Conservation (phyloP, 768 basidiomycete genomes). For the Cubamyces sp. region DNA sequence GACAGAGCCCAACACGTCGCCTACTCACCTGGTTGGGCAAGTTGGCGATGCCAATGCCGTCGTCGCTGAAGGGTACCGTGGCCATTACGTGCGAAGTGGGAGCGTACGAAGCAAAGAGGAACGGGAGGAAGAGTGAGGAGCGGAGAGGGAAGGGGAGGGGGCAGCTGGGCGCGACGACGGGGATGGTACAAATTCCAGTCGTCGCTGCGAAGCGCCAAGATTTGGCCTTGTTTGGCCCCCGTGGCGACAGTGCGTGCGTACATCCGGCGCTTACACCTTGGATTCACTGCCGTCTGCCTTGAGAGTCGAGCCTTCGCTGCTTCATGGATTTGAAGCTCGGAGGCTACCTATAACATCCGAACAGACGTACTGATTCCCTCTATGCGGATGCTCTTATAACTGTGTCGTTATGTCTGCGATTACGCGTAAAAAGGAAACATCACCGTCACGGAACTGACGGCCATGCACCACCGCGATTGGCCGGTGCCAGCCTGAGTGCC, state of each 20-base stretch:
- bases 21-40: slow-evolving; percentile 91
- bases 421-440: background rate
- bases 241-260: slow-evolving; percentile 20
- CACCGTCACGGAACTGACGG: too few species aligned
- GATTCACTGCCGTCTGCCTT: background rate
- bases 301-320: slow-evolving; percentile 6
- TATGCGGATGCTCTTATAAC: too few species aligned
- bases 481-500: too few species aligned
- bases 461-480: too few species aligned
- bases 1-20: slow-evolving; percentile 13
- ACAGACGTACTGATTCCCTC: background rate
- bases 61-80: slow-evolving; percentile 50
- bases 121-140: background rate
- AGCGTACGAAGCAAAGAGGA: slow-evolving; percentile 1
- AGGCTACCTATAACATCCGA: background rate
- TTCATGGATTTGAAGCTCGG: background rate
- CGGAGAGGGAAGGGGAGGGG: slow-evolving; percentile 1
- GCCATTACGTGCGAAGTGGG: slow-evolving; percentile 15
- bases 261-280: slow-evolving; percentile 1
- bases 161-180: slow-evolving; percentile 12
- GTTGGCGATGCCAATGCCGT: slow-evolving; percentile 94
- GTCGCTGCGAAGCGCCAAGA: slow-evolving; percentile 13
- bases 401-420: too few species aligned
- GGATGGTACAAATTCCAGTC: slow-evolving; percentile 21
- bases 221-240: slow-evolving; percentile 17